Base-by-base conservation (phyloP, 129 eudicot species). In the Ambrosia artemisiifolia region DNA sequence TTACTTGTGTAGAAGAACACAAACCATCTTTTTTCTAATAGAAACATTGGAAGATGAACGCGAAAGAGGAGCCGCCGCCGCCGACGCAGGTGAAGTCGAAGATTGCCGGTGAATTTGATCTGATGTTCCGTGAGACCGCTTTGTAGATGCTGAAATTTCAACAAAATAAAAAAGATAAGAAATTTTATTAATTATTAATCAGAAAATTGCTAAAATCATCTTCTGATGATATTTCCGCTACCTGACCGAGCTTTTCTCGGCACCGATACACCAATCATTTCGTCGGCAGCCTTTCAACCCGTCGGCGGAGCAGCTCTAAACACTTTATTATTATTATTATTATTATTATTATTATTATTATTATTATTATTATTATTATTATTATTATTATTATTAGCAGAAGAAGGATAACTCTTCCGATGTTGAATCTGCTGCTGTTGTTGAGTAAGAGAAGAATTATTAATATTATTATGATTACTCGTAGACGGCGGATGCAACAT, bases 181-280 rank as follows among this genome's bases (percentile, higher is more conserved):
- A 50, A 14, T 42, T 78, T 69, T 24, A 24, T 24, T 17, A 55
- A 44, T 48, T 11, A 16, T 17, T 10, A 40, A 38, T 5, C 8
- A 17, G 17, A 59, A 72, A 53, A 30, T 0, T 38, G 42, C 0
- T 24, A 6, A 33, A 55, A 59, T 18, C 13, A 14, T 48, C 7
- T 24, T 47, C 43, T 38, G 43, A 7, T 38, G 43, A 38, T 38
- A 12, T 5, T 6, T n/a, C 1, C 33, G 30, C 68, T 85, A 95
- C 99, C 97, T 35, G 99, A 84, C 6, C 99, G 97, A 55, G 99
- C 99, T 79, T 95, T 95, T 60, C 97, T 81, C 0, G 99, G 99
- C 0, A 95, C 95, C 3, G 97, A 75, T 24, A 91, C 89, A 28
- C 96, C 91, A 50, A 95, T 90, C 94, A 91, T 86, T 66, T 95